A percentile compares a stretch with the other conserved stretches of the same genome.
phyloP scores from a whole-genome alignment of 805 yeast species.

The Sporopachydermia lactativora region DNA sequence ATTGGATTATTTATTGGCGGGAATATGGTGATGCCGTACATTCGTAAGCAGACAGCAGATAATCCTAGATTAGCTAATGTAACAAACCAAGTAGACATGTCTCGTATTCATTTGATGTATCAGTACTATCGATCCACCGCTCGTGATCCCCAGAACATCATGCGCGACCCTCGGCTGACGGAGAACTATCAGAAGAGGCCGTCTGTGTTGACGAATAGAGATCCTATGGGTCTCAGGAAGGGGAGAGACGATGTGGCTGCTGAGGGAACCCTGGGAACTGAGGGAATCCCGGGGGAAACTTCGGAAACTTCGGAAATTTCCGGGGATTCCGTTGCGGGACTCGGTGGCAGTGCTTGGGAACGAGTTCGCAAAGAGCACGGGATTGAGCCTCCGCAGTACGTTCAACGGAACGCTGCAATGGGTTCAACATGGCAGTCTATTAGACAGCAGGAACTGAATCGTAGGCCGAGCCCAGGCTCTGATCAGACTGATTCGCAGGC shows the following conservation, averaged over 20 bases:
- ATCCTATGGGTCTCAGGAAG: background rate
- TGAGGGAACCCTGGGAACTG: background rate
- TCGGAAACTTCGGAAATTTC: background rate
- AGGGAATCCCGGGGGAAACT: background rate
- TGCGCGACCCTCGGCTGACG: background rate
- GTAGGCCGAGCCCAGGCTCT: too few species aligned
- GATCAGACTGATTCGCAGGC: too few species aligned
- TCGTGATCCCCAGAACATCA: background rate
- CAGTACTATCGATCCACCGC: background rate
- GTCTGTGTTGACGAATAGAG: background rate
- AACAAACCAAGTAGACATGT: slow-evolving; percentile 3
- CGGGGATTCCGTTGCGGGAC: background rate
- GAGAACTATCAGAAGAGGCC: background rate
- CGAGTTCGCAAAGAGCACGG: slow-evolving; percentile 10
- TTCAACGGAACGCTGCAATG: too few species aligned
- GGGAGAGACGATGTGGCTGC: background rate
- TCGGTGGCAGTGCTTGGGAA: slow-evolving; percentile 9
- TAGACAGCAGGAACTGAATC: too few species aligned
- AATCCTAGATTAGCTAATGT: background rate
- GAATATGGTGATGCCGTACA: background rate
- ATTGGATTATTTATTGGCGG: background rate
- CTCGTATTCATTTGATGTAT: background rate
- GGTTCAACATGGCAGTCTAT: slow-evolving; percentile 6
- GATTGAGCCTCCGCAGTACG: too few species aligned
- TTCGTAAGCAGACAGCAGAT: background rate